These are phyloP conservation scores for Verticillium zaregamsianum DNA, from an alignment of 2,329 filamentous ascomycete genomes.

Conservation along the genomic window DNA sequence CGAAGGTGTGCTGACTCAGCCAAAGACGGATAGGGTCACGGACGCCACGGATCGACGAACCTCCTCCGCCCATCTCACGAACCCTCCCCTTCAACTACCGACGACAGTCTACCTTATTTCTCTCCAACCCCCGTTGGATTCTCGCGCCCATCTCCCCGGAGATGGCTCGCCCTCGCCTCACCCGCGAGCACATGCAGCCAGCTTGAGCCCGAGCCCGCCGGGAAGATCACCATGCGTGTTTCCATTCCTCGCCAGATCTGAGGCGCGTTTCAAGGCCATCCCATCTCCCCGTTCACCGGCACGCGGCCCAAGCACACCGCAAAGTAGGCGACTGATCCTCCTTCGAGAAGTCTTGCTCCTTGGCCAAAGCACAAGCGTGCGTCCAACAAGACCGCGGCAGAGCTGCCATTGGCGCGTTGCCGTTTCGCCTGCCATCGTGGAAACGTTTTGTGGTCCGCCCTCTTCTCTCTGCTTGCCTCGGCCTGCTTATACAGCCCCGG, in stretches of 20 bases:
- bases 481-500: no score
- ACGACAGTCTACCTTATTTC: background rate
- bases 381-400: background rate
- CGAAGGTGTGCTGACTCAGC: background rate
- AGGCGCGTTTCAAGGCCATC: slow-evolving; percentile 4
- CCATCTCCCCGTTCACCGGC: background rate
- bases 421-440: background rate
- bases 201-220: background rate
- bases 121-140: no score
- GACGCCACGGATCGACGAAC: background rate
- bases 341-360: background rate
- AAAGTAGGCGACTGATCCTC: background rate
- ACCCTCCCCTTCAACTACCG: background rate
- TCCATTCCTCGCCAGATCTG: slow-evolving; percentile 2
- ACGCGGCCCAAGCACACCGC: background rate
- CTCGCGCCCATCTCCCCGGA: background rate
- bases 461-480: background rate
- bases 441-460: background rate
- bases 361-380: background rate
- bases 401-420: background rate
- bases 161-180: background rate
- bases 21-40: background rate
- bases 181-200: background rate
- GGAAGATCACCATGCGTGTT: slow-evolving; percentile 3
- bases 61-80: background rate